These are phyloP conservation scores for Tephrocybe sp. DNA, from an alignment of 768 basidiomycete genomes.

Conservation along the genomic window DNA sequence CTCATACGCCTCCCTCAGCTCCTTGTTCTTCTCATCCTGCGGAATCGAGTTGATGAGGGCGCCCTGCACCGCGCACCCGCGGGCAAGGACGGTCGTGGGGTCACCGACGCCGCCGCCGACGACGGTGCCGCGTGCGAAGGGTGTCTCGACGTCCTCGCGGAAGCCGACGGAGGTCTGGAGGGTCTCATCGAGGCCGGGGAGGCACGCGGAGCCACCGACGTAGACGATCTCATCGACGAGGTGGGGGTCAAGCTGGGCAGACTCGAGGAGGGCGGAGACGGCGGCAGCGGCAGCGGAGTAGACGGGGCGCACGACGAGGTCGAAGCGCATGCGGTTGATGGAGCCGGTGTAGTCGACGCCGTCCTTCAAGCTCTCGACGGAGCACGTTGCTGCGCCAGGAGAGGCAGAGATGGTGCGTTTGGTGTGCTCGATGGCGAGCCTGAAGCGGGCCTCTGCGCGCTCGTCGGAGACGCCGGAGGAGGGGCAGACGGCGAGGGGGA, in stretches of 20 bases:
- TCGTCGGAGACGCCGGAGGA: conserved; percentile 59
- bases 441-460: conserved; percentile 91
- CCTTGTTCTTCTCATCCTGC: conserved; percentile 45
- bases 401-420: conserved; percentile 91
- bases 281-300: conserved; percentile 57
- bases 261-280: conserved; percentile 51
- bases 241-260: conserved; percentile 56
- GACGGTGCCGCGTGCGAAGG: conserved; percentile 66
- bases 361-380: conserved; percentile 92
- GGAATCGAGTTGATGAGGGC: conserved; percentile 53
- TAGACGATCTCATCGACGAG: conserved; percentile 81
- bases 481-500: conserved; percentile 63
- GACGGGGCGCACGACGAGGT: conserved; percentile 59
- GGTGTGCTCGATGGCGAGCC: conserved; percentile 90
- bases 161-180: conserved; percentile 49
- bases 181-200: conserved; percentile 74
- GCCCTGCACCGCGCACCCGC: conserved; percentile 79
- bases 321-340: conserved; percentile 58
- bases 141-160: conserved; percentile 59
- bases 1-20: conserved; percentile 52
- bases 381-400: conserved; percentile 84
- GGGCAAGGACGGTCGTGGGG: conserved; percentile 73
- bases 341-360: conserved; percentile 80
- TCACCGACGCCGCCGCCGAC: conserved; percentile 74
- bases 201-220: conserved; percentile 70